Percentiles rank a stretch among this genome's conserved stretches.
Evolutionary conservation across 2,329 filamentous ascomycete species (phyloP).

Genomic region (Cladosporium sp.): DNA sequence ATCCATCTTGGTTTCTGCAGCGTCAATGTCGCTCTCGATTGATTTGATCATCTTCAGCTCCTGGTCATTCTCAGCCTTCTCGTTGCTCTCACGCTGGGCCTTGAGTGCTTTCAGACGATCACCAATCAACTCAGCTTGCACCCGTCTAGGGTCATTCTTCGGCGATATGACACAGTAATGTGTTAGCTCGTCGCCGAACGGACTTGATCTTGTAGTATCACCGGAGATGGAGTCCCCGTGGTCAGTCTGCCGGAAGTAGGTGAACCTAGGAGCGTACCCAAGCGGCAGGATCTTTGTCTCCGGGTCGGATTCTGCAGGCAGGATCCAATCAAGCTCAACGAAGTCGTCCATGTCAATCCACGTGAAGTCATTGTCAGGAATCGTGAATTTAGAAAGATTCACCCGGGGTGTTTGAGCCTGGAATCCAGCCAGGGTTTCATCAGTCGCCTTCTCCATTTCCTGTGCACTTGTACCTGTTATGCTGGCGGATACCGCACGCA

Average conservation of each 20-base stretch:
- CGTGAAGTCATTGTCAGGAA: slow-evolving; percentile 89
- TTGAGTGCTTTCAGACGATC: slow-evolving; percentile 76
- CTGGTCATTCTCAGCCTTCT: slow-evolving; percentile 70
- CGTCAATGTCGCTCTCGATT: slow-evolving; percentile 49
- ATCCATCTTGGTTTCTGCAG: slow-evolving; percentile 54
- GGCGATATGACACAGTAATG: slow-evolving; percentile 91
- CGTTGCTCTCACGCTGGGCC: slow-evolving; percentile 74
- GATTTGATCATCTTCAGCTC: slow-evolving; percentile 64
- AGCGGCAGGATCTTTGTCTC: slow-evolving; percentile 93
- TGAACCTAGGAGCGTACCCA: slow-evolving; percentile 89
- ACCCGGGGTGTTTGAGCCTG: slow-evolving; percentile 54
- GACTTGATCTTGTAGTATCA: slow-evolving; percentile 80
- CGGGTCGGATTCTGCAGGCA: slow-evolving; percentile 85
- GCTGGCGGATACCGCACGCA: slow-evolving; percentile 88
- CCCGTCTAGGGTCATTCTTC: slow-evolving; percentile 72
- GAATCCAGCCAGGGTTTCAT: slow-evolving; percentile 60
- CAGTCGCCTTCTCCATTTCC: slow-evolving; percentile 67
- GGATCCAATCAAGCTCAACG: slow-evolving; percentile 94
- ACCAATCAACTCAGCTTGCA: slow-evolving; percentile 83
- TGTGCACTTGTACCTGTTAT: slow-evolving; percentile 79
- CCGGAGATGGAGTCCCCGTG: slow-evolving; percentile 76
- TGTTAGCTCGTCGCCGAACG: slow-evolving; percentile 89
- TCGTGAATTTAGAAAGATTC: slow-evolving; percentile 83
- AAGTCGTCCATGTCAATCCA: slow-evolving; percentile 99
- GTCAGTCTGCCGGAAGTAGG: slow-evolving; percentile 96